Conservation (phyloP, 768 basidiomycete species). For the Suillus americanus region DNA sequence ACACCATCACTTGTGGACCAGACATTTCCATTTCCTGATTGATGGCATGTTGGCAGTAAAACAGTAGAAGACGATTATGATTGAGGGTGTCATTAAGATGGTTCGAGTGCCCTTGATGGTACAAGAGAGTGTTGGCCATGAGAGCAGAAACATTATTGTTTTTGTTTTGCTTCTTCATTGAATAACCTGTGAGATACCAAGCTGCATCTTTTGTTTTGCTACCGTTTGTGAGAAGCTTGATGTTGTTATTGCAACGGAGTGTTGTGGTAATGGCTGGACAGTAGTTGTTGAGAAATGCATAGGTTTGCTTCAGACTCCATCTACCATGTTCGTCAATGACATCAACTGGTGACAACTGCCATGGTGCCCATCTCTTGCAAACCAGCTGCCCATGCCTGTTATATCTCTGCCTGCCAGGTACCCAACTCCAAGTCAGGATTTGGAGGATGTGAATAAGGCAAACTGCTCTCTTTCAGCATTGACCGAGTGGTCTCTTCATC, state of each 20-base stretch:
- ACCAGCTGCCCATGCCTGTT: neutral
- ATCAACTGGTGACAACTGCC: neutral
- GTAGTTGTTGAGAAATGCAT: neutral
- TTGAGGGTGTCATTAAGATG: constrained; percentile 24
- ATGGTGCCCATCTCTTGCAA: neutral
- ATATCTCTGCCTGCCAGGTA: neutral
- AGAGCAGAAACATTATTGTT: constrained; percentile 37
- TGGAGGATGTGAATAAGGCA: no score
- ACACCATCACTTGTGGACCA: constrained; percentile 38
- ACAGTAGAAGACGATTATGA: constrained; percentile 29
- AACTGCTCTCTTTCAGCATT: no score
- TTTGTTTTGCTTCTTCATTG: constrained; percentile 31
- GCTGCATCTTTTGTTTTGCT: constrained; percentile 30
- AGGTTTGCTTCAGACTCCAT: neutral
- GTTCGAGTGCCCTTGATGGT: constrained; percentile 19
- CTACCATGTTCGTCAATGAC: neutral
- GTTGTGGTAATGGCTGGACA: constrained; percentile 23
- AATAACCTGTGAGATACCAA: constrained; percentile 37
- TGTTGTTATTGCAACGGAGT: constrained; percentile 40
- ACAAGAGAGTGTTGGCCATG: constrained; percentile 30
- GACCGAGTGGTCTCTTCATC: no score
- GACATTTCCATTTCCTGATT: constrained; percentile 39
- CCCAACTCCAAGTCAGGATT: no score
- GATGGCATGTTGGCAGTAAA: constrained; percentile 30
- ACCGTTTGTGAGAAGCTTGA: constrained; percentile 38